Evolutionary conservation across 73 alveolate genomes (phyloP), one percentile per base, ranked within the genome.

Genomic region (Paramecium tetraurelia): DNA sequence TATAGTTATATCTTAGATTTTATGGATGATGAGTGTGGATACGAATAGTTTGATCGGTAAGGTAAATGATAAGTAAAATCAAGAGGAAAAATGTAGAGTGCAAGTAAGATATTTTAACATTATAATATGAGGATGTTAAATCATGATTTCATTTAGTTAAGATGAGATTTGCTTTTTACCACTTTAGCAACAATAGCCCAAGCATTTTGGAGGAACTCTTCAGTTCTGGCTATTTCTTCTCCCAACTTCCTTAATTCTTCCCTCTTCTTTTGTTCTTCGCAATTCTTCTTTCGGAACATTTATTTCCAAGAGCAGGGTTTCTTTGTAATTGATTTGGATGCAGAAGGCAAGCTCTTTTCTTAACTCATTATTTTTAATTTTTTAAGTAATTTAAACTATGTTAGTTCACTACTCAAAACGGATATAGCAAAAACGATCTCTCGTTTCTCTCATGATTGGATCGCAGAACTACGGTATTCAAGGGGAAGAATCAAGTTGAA

Each of bases 221-320:
- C 84, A 27, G 84, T 63, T 63, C 31, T 63, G 3, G 46, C 41
- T 9, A 63, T 63, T 33, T 63, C 84, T 31, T 63, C 84, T 22
- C 84, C 50, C 31, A 63, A 63, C 48, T 63, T 63, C 24, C 27
- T 63, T 63, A 63, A 63, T 63, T 63, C 41, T 33, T 63, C 84
- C 9, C 27, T 63, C 46, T 63, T 63, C 46, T 63, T 63, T 33
- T 63, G 24, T 12, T 63, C 31, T 14, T 72, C 86, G 9, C 4
- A 36, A 36, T 35, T 35, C 46, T 72, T 40, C 86, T 72, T 72
- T 9, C 86, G 57, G 22, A 33, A 72, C 36, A 38, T 72, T 40
- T 36, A 21, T 36, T 72, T 72, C 86, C 86, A 72, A 29, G 86
- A 72, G 18, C 86, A 72, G 7, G 59, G 31, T 72, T 72, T 72